Base-by-base conservation (phyloP, 441 rosid genomes). In the Euphorbia celastroides region DNA sequence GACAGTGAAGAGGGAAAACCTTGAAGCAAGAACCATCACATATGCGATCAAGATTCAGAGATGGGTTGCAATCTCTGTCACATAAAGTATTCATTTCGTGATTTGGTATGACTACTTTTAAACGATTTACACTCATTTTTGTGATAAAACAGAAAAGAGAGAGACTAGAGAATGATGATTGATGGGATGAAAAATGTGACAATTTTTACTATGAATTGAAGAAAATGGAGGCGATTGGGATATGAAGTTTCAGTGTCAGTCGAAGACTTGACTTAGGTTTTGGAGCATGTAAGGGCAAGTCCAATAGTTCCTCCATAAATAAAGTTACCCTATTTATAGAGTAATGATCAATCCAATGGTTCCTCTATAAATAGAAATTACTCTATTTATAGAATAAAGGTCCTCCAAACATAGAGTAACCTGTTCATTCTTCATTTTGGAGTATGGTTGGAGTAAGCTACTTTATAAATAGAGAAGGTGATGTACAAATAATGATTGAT, bases 121-220 rank as follows among this genome's bases (percentile, higher is more conserved):
- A 61, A 64, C 1, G 44, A 67, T 16, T 7, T 28, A 41, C 55
- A 28, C 12, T 56, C 84, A 80, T 81, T 51, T 51, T 52, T 3
- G 8, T 9, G 12, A 9, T 1, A 38, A 14, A 9, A 9, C 44
- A 38, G 8, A 9, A 38, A 38, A 4, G 13, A 38, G 44, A 38
- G 44, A n/a, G 44, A 9, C 11, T 38, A 1, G 11, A 38, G 44
- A 38, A 38, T 38, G 44, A 14, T 34, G 9, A 34, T 38, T 9
- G 44, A 38, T 38, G 12, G 44, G 44, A 9, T 38, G 5, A 38
- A 38, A 38, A 9, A 38, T 7, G 8, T 38, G 44, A 38, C 8
- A 38, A 38, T 10, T 28, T 26, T 27, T 27, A 26, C 32, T 19
- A 27, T 7, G 62, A 41, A 50, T 38, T 28, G 7, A 22, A 3